Conservation (phyloP, 495 filamentous ascomycete species). For the Neurospora sublineolata region DNA sequence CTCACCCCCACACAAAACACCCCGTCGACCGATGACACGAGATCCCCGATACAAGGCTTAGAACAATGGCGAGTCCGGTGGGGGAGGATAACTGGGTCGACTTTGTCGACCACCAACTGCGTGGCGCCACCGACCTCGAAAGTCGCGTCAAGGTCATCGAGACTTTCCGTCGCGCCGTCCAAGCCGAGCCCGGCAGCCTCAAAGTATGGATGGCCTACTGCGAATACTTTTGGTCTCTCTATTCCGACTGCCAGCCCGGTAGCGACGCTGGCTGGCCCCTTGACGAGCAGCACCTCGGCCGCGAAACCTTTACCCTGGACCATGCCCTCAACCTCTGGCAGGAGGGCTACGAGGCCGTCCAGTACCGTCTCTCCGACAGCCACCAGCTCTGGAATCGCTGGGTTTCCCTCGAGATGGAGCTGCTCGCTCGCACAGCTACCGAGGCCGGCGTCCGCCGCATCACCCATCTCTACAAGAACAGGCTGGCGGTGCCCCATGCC, state of each 20-base stretch:
- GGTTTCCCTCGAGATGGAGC: conserved; percentile 49
- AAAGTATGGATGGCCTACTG: conserved; percentile 84
- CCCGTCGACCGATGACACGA: conserved; percentile 17
- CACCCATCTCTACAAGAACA: conserved; percentile 55
- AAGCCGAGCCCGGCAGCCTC: conserved; percentile 71
- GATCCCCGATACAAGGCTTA: conserved; percentile 7
- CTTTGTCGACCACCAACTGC: conserved; percentile 36
- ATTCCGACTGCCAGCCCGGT: conserved; percentile 48
- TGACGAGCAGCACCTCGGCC: conserved; percentile 63
- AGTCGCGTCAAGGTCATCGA: conserved; percentile 65
- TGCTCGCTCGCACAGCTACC: conserved; percentile 41
- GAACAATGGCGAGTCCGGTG: conserved; percentile 32
- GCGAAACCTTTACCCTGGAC: conserved; percentile 70
- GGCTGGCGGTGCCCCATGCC: conserved; percentile 69
- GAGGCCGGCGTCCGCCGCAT: conserved; percentile 52
- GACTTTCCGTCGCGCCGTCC: conserved; percentile 64
- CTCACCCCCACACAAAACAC: not conserved
- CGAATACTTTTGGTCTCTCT: conserved; percentile 71
- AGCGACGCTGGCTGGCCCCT: conserved; percentile 54
- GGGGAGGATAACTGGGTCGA: conserved; percentile 2
- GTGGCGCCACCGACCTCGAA: conserved; percentile 40
- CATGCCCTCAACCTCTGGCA: conserved; percentile 68
- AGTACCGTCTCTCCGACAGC: conserved; percentile 75
- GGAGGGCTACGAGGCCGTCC: conserved; percentile 62
- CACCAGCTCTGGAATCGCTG: conserved; percentile 80